Conservation (phyloP, 2,329 filamentous ascomycete species). For the Calonectria montana region DNA sequence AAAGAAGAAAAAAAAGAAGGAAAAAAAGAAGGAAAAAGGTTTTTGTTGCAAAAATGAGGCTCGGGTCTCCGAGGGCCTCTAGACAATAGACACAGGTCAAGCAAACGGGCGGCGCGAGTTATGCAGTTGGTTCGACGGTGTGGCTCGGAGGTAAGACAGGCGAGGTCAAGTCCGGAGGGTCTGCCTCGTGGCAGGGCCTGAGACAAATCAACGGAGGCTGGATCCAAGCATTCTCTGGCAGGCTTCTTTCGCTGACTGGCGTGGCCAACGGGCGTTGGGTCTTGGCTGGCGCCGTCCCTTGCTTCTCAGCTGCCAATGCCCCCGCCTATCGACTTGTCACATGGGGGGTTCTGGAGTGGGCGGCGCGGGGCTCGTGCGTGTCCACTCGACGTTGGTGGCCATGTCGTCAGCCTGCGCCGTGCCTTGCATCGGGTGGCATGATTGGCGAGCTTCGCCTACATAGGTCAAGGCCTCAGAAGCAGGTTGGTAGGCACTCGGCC, state of each 20-base stretch:
- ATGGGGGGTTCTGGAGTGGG: constrained; percentile 39
- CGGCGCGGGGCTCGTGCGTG: constrained; percentile 35
- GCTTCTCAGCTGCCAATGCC: constrained; percentile 37
- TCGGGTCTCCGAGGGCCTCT: constrained; percentile 21
- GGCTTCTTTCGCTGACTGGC: neutral
- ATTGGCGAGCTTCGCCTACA: constrained; percentile 31
- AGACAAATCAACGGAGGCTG: constrained; percentile 32
- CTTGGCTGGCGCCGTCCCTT: constrained; percentile 32
- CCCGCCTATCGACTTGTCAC: constrained; percentile 41
- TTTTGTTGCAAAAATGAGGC: neutral
- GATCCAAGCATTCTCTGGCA: constrained; percentile 9
- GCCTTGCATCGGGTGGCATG: constrained; percentile 46
- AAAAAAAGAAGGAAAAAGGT: neutral
- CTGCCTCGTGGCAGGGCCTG: constrained; percentile 31
- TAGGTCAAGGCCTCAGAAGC: constrained; percentile 34
- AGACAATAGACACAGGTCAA: constrained; percentile 27
- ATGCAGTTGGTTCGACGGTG: constrained; percentile 27
- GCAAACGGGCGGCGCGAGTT: constrained; percentile 26
- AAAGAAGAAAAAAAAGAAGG: neutral
- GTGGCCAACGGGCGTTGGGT: constrained; percentile 24
- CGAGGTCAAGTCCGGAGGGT: constrained; percentile 13
- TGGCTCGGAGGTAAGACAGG: constrained; percentile 38
- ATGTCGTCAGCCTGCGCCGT: constrained; percentile 44
- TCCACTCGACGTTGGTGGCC: constrained; percentile 33
- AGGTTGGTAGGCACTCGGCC: constrained; percentile 29